Conservation (phyloP, 306 rosid species). For the Corylus americana region DNA sequence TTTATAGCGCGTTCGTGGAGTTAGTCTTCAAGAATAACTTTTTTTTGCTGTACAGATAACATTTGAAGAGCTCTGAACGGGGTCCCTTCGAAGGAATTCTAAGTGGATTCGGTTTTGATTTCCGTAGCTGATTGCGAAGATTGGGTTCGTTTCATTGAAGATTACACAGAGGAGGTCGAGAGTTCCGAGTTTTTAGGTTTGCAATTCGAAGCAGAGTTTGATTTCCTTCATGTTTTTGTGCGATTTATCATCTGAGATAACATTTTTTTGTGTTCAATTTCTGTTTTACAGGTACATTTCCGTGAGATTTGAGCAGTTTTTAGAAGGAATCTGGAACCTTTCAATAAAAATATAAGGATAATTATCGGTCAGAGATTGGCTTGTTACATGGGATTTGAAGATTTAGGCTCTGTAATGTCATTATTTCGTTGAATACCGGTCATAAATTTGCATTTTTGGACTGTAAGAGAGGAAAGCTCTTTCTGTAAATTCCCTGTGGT, state of each 20-base stretch:
- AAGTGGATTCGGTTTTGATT: constrained; percentile 22
- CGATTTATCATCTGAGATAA: constrained; percentile 24
- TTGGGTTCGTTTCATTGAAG: constrained; percentile 32
- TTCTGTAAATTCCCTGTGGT: constrained; percentile 4
- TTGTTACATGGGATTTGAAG: constrained; percentile 28
- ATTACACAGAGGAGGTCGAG: constrained; percentile 13
- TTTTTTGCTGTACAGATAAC: constrained; percentile 32
- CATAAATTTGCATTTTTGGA: constrained; percentile 43
- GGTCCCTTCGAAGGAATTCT: constrained; percentile 9
- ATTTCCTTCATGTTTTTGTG: constrained; percentile 18
- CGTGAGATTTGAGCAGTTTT: constrained; percentile 25
- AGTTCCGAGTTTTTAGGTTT: constrained; percentile 26
- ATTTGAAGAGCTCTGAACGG: constrained; percentile 15
- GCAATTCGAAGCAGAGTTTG: constrained; percentile 4
- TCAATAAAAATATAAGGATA: constrained; percentile 16
- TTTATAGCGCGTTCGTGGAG: constrained; percentile 5
- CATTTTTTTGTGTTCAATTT: constrained; percentile 16
- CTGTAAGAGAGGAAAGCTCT: constrained; percentile 23
- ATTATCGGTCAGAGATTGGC: constrained; percentile 8
- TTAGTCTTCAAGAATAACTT: constrained; percentile 8
- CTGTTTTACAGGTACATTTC: constrained; percentile 44
- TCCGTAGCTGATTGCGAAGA: constrained; percentile 18
- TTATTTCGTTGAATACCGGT: constrained; percentile 24
- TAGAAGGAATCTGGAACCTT: constrained; percentile 29
- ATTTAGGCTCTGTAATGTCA: constrained; percentile 44